A percentile compares a stretch with the other conserved stretches of the same genome.
These are phyloP conservation scores for Aspergillus viridinutans DNA, from an alignment of 2,329 filamentous ascomycete species.

Conservation along the genomic window DNA sequence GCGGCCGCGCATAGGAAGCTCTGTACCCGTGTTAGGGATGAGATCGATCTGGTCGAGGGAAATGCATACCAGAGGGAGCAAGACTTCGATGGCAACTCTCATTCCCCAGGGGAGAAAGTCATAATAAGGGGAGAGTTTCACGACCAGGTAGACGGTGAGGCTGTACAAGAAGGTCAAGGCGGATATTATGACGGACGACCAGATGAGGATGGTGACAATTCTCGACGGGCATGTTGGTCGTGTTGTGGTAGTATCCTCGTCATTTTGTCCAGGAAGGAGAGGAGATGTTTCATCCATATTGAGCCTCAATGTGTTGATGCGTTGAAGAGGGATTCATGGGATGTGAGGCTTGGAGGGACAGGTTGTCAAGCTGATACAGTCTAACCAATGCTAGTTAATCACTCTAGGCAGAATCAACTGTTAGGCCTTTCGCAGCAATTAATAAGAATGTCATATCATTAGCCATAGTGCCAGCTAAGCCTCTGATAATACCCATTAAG, in stretches of 20 bases:
- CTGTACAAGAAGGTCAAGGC: background rate
- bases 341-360: background rate
- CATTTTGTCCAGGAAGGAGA: background rate
- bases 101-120: background rate
- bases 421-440: too few relatives aligned
- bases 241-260: background rate
- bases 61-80: background rate
- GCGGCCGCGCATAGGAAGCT: background rate
- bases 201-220: background rate
- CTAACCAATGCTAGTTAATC: too few relatives aligned
- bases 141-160: background rate
- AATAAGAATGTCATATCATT: too few relatives aligned
- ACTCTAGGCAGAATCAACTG: too few relatives aligned
- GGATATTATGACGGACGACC: background rate
- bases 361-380: too few relatives aligned
- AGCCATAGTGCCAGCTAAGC: too few relatives aligned
- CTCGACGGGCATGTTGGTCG: background rate
- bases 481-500: too few relatives aligned
- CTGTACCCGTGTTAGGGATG: background rate
- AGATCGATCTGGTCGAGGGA: background rate
- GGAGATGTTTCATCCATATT: background rate
- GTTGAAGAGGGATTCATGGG: too few relatives aligned
- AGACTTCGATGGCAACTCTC: fast-evolving
- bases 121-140: background rate
- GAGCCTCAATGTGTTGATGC: too few relatives aligned